These are phyloP conservation scores for Arbutus unedo DNA, from an alignment of 148 eudicot species.

Conservation along the genomic window DNA sequence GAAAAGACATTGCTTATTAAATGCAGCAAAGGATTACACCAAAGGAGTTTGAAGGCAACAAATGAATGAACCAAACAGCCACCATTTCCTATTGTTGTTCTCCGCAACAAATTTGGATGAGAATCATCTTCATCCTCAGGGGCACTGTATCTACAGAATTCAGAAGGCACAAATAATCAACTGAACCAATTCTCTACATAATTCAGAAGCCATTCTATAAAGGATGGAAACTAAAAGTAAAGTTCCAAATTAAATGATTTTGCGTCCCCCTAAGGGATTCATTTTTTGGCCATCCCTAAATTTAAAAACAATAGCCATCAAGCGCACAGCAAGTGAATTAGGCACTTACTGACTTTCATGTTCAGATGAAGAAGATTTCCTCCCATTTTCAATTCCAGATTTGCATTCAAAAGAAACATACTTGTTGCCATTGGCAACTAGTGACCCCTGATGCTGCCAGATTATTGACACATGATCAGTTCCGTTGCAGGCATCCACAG, in stretches of 20 bases:
- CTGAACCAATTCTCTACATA: background rate
- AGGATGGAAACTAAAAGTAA: background rate
- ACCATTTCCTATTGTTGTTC: constrained; percentile 98
- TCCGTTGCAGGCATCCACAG: constrained; percentile 5
- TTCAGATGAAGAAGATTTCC: constrained; percentile 91
- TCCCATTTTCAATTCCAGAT: constrained; percentile 72
- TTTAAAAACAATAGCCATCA: background rate
- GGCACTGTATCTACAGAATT: constrained; percentile 69
- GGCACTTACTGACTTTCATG: constrained; percentile 97
- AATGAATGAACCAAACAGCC: constrained; percentile 11
- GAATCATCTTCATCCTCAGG: constrained; percentile 86
- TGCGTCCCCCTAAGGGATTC: background rate
- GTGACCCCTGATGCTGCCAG: constrained; percentile 94
- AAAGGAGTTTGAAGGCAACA: constrained; percentile 1
- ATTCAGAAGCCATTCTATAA: background rate
- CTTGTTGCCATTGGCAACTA: constrained; percentile 74
- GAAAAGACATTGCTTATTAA: constrained; percentile 13
- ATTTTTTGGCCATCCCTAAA: background rate
- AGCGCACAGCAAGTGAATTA: constrained; percentile 15
- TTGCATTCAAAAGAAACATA: constrained; percentile 79
- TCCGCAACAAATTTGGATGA: constrained; percentile 46
- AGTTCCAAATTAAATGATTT: background rate
- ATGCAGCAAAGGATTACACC: constrained; percentile 7
- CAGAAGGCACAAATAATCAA: constrained; percentile 13
- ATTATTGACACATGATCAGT: constrained; percentile 11